Conservation (phyloP, 2,329 filamentous ascomycete genomes). For the Aspergillus thermomutatus region DNA sequence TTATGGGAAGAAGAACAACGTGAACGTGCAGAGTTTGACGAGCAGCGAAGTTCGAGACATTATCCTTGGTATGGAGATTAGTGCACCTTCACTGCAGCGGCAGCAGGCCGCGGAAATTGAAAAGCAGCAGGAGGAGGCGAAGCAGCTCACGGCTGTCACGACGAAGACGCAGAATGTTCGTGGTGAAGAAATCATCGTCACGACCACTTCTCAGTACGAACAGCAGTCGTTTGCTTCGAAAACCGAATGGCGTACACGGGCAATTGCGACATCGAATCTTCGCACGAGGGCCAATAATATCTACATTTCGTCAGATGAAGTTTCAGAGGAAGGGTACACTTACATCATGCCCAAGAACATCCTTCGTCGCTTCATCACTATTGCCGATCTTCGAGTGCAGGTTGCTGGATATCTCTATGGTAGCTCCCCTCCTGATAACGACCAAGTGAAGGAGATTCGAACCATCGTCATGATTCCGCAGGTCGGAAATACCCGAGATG, state of each 20-base stretch:
- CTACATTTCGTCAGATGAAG: constrained; percentile 94
- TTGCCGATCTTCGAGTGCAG: constrained; percentile 92
- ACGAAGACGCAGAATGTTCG: constrained; percentile 98
- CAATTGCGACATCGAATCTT: constrained; percentile 93
- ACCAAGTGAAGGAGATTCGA: constrained; percentile 93
- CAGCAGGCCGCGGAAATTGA: constrained; percentile 98
- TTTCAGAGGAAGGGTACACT: constrained; percentile 83
- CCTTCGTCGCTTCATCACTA: constrained; percentile 95
- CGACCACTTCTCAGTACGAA: constrained; percentile 96
- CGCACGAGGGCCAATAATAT: constrained; percentile 95
- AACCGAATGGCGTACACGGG: constrained; percentile 96
- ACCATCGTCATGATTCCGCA: constrained; percentile 98
- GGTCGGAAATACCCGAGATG: constrained; percentile 86
- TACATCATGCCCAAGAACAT: constrained; percentile 99
- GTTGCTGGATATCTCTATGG: constrained; percentile 96
- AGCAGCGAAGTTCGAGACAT: constrained; percentile 97
- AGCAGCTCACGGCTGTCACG: constrained; percentile 92
- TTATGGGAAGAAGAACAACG: constrained; percentile 99
- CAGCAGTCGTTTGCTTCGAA: constrained; percentile 97
- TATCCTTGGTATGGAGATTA: constrained; percentile 99
- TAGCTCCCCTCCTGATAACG: constrained; percentile 85
- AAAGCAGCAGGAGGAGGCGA: constrained; percentile 96
- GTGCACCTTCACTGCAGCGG: constrained; percentile 93
- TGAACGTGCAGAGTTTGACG: constrained; percentile 95
- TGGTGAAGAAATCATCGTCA: constrained; percentile 96